phyloP scores from a whole-genome alignment of 2,329 filamentous ascomycete genomes.

The Erysiphe pulchra region DNA sequence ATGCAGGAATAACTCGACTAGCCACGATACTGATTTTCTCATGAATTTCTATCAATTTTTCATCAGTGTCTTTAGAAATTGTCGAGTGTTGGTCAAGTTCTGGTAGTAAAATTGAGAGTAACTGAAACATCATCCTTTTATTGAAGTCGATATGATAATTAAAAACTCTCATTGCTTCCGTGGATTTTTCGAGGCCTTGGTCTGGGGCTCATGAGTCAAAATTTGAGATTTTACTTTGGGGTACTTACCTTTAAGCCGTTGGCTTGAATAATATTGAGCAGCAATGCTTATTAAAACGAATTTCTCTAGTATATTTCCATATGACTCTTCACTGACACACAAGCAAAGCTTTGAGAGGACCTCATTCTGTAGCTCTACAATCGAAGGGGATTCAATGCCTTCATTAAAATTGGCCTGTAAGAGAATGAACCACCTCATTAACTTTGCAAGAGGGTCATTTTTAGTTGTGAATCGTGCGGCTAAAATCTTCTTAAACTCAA shows the following conservation, averaged over 20 bases:
- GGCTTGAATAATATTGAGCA: constrained; percentile 46
- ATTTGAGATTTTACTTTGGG: not conserved
- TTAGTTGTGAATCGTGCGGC: constrained; percentile 13
- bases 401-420: constrained; percentile 68
- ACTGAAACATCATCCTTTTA: constrained; percentile 44
- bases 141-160: constrained; percentile 55
- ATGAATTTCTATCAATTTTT: constrained; percentile 14
- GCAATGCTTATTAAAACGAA: constrained; percentile 70
- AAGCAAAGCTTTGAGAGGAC: constrained; percentile 55
- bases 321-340: constrained; percentile 40
- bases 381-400: constrained; percentile 46
- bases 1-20: constrained; percentile 33
- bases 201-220: constrained; percentile 12
- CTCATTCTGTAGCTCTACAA: constrained; percentile 63
- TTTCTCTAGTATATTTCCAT: constrained; percentile 43
- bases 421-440: constrained; percentile 61
- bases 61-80: constrained; percentile 19
- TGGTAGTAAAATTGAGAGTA: constrained; percentile 44
- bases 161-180: constrained; percentile 18
- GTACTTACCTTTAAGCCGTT: constrained; percentile 28
- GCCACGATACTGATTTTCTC: constrained; percentile 30
- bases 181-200: constrained; percentile 13
- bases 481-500: constrained; percentile 47
- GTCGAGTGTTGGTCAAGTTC: constrained; percentile 31
- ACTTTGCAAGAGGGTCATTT: constrained; percentile 20